phyloP scores from a whole-genome alignment of 345 rosid genomes.

The Arabidopsis arenosa region DNA sequence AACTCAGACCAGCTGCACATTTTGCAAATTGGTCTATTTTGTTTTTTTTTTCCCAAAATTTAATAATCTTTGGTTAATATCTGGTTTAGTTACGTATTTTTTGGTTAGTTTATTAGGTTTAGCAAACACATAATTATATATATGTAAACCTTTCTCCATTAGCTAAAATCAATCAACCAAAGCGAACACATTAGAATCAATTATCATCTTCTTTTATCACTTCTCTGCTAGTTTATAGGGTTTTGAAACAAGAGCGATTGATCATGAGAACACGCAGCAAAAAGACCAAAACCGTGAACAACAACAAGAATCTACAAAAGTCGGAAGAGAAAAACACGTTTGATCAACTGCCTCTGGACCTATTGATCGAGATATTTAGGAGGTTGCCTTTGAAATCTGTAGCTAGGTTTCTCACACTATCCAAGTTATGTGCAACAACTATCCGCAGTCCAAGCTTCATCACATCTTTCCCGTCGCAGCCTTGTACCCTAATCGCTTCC shows the following conservation, averaged over 20 bases:
- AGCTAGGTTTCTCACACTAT: conserved; percentile 18
- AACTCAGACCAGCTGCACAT: conserved; percentile 82
- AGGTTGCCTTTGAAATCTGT: conserved; percentile 1
- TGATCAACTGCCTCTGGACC: background rate
- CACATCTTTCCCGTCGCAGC: background rate
- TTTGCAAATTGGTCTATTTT: conserved; percentile 49
- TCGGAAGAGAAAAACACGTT: background rate
- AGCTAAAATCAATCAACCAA: too few relatives aligned
- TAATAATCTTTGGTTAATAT: too few relatives aligned
- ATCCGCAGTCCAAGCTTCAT: background rate
- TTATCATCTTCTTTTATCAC: too few relatives aligned
- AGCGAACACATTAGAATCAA: too few relatives aligned
- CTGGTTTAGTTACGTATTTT: too few relatives aligned
- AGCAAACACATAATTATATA: too few relatives aligned
- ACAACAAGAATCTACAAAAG: background rate
- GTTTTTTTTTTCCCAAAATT: too few relatives aligned
- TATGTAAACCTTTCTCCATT: too few relatives aligned
- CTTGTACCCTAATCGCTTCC: background rate
- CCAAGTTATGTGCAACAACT: conserved; percentile 12
- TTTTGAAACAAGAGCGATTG: background rate
- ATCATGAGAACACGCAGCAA: background rate
- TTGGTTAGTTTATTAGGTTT: too few relatives aligned
- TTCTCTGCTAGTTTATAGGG: background rate
- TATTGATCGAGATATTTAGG: background rate
- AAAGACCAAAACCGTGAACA: background rate